Evolutionary conservation across 768 basidiomycete species (phyloP).

Genomic region (Xerocomellus amylosporus): DNA sequence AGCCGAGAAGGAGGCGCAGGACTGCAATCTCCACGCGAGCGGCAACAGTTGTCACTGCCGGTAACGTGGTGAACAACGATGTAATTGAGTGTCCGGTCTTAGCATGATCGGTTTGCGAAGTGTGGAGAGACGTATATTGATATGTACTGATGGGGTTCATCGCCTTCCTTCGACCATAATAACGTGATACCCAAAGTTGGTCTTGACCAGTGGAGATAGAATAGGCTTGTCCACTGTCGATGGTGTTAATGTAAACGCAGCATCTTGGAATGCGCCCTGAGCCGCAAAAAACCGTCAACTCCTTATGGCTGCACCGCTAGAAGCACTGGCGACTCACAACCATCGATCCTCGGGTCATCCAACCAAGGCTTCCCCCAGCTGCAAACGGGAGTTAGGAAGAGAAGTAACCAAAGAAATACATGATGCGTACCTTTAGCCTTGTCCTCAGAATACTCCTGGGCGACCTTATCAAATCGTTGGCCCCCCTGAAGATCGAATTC

Average conservation of each 20-base stretch:
- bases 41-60: constrained; percentile 29
- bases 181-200: constrained; percentile 82
- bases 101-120: constrained; percentile 3
- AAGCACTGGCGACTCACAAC: constrained; percentile 44
- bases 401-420: neutral
- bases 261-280: constrained; percentile 78
- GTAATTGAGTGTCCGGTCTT: constrained; percentile 27
- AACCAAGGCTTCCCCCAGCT: constrained; percentile 86
- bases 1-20: constrained; percentile 41
- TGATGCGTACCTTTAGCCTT: constrained; percentile 70
- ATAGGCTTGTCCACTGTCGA: constrained; percentile 80
- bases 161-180: constrained; percentile 90
- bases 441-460: constrained; percentile 88
- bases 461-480: constrained; percentile 82
- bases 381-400: constrained; percentile 2
- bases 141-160: constrained; percentile 28
- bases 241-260: constrained; percentile 76
- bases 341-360: constrained; percentile 87
- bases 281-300: constrained; percentile 4
- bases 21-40: constrained; percentile 30
- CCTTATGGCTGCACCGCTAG: neutral
- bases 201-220: constrained; percentile 73
- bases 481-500: constrained; percentile 52
- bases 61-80: constrained; percentile 34
- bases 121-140: constrained; percentile 19